Conservation (phyloP, 495 filamentous ascomycete genomes). For the Coniosporium apollinis region DNA sequence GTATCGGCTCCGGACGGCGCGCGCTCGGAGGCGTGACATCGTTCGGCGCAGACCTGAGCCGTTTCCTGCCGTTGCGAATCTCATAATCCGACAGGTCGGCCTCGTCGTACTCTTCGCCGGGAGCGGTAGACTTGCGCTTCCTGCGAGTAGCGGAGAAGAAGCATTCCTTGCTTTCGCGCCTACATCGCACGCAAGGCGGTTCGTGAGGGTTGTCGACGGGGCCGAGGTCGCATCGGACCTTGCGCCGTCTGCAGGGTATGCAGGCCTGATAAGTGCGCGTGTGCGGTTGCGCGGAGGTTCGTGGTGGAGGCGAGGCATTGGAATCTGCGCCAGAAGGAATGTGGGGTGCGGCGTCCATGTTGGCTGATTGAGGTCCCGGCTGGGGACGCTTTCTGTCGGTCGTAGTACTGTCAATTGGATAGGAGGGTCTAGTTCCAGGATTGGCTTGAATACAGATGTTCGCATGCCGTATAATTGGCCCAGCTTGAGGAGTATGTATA, state of each 20-base stretch:
- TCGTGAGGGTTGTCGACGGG: conserved; percentile 89
- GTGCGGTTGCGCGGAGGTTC: no score
- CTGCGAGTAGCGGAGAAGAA: conserved; percentile 91
- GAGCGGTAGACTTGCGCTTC: conserved; percentile 66
- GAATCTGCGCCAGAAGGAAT: no score
- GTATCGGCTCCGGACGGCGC: conserved; percentile 7
- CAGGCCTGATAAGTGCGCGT: no score
- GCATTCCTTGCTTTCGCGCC: conserved; percentile 85
- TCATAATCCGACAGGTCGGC: conserved; percentile 19
- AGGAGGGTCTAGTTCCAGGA: no score
- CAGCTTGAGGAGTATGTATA: no score
- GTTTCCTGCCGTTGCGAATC: conserved; percentile 23
- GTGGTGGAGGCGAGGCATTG: no score
- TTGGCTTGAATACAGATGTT: no score
- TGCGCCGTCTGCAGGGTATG: conserved; percentile 78
- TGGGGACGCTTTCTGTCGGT: no score
- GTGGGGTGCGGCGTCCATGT: no score
- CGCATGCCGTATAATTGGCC: no score
- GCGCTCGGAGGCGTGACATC: conserved; percentile 1
- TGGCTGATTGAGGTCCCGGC: no score
- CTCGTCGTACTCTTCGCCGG: conserved; percentile 27
- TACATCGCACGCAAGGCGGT: conserved; percentile 85
- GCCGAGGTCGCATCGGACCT: conserved; percentile 86
- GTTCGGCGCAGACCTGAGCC: conserved; percentile 11
- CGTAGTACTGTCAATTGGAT: no score